Conservation (phyloP, 805 yeast species). For the Metschnikowia baotianmanensis region DNA sequence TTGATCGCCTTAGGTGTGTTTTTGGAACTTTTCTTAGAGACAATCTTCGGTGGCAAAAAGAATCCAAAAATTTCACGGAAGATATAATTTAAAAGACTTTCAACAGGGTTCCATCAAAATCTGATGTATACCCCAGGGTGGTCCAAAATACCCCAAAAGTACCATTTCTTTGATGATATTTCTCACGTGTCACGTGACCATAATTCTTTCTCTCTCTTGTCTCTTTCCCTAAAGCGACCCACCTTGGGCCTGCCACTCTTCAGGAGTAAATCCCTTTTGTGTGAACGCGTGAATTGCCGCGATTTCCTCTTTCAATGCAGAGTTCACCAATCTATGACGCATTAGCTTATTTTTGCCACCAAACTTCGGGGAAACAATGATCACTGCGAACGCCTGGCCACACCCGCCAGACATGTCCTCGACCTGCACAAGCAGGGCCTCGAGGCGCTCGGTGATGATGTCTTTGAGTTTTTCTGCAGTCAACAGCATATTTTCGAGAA, state of each 20-base stretch:
- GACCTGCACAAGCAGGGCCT: constrained; percentile 65
- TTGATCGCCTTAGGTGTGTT: too few species aligned
- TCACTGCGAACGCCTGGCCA: constrained; percentile 95
- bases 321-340: constrained; percentile 85
- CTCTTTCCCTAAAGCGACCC: constrained; percentile 18
- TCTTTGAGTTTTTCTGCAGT: constrained; percentile 44
- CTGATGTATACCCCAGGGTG: too few species aligned
- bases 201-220: not conserved
- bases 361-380: constrained; percentile 72
- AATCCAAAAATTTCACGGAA: too few species aligned
- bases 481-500: too few species aligned
- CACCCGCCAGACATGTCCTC: constrained; percentile 86
- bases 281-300: constrained; percentile 91
- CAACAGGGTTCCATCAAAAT: too few species aligned
- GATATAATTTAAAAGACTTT: too few species aligned
- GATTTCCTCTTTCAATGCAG: constrained; percentile 77
- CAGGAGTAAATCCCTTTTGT: constrained; percentile 81
- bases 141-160: too few species aligned
- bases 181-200: not conserved
- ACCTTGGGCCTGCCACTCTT: constrained; percentile 68
- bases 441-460: constrained; percentile 53
- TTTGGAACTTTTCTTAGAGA: too few species aligned
- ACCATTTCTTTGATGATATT: too few species aligned
- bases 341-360: constrained; percentile 78
- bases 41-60: too few species aligned